Base-by-base conservation (phyloP, 2,329 filamentous ascomycete species). In the Pseudonectria foliicola region DNA sequence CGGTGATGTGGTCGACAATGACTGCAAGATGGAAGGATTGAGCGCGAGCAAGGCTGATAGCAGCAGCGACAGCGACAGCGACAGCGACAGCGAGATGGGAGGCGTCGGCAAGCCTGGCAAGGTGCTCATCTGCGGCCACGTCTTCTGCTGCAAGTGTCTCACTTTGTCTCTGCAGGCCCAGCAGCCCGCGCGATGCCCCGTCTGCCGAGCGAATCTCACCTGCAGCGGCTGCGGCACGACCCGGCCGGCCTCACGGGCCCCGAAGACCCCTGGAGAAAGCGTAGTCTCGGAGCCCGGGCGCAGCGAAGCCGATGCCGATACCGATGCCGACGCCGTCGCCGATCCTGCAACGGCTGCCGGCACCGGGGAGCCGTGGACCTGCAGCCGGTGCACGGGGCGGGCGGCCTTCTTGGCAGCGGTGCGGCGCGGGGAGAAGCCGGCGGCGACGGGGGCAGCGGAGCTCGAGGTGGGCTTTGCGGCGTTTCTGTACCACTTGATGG, bases 71-170 rank as follows among this genome's bases (percentile, higher is more conserved):
- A n/a, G n/a, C 18, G 18, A 21, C 18, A 21, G 8, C 8, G 18
- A 5, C 18, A 21, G 18, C 18, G 18, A 21, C 18, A 21, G 18
- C 8, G 18, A 18, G 21, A 10, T 7, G 11, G n/a, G 26, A 12
- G 34, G 21, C 16, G 11, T 3, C 7, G 13, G 13, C 11, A 16
- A 14, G 13, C 4, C 13, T 12, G 18, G 2, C 13, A 4, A 39
- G 12, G 6, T 51, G 10, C 29, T 49, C 4, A 18, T 38, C 12
- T 55, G 52, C 32, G 52, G 52, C 0, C 52, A 55, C 33, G 32
- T 50, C 12, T 34, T 53, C 12, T 55, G 52, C 18, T 10, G 24
- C 2, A 1, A 11, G 3, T 55, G 46, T n/a, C 28, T 41, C 3
- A 13, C 33, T 7, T 6, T 29, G 4, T n/a, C n/a, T n/a, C n/a